Evolutionary conservation across 2,329 filamentous ascomycete genomes (phyloP).

Genomic region (Byssochlamys sp.): DNA sequence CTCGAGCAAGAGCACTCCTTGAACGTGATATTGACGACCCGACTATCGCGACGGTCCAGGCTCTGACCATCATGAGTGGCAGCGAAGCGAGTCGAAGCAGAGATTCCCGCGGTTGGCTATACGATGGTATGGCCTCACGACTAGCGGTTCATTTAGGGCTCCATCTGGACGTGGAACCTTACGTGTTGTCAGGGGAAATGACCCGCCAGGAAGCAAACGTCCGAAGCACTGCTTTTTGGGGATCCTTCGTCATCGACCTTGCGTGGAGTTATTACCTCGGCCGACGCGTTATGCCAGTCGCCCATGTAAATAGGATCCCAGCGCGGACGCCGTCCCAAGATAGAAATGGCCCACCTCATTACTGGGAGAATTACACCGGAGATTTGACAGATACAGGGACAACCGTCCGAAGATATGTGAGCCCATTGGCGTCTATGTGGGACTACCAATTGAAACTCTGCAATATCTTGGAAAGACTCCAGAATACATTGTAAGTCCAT

Average conservation of each 20-base stretch:
- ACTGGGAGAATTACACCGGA: slow-evolving; percentile 5
- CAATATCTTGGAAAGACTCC: slow-evolving; percentile 7
- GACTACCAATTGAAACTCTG: slow-evolving; percentile 9
- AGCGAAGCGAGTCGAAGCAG: slow-evolving; percentile 26
- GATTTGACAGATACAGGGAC: not conserved
- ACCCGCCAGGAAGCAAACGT: slow-evolving; percentile 16
- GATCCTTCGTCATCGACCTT: slow-evolving; percentile 19
- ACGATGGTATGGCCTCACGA: slow-evolving; percentile 27
- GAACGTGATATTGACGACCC: slow-evolving; percentile 34
- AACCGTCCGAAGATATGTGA: slow-evolving; percentile 1
- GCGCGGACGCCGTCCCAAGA: slow-evolving; percentile 5
- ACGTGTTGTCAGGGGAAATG: slow-evolving; percentile 14
- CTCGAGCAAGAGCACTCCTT: slow-evolving; percentile 11
- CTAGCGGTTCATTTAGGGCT: slow-evolving; percentile 25
- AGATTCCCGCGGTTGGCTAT: slow-evolving; percentile 32
- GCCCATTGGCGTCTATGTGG: slow-evolving; percentile 7
- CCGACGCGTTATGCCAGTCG: slow-evolving; percentile 7
- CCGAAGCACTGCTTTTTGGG: slow-evolving; percentile 22
- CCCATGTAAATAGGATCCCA: slow-evolving; percentile 5
- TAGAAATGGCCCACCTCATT: not conserved
- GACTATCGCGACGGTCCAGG: slow-evolving; percentile 32
- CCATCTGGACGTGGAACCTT: slow-evolving; percentile 11
- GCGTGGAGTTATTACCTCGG: slow-evolving; percentile 12
- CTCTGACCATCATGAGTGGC: slow-evolving; percentile 28
- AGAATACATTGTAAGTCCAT: slow-evolving; percentile 9